Conservation (phyloP, 192 early-diverging fungal species). For the Entomortierella beljakovae region DNA sequence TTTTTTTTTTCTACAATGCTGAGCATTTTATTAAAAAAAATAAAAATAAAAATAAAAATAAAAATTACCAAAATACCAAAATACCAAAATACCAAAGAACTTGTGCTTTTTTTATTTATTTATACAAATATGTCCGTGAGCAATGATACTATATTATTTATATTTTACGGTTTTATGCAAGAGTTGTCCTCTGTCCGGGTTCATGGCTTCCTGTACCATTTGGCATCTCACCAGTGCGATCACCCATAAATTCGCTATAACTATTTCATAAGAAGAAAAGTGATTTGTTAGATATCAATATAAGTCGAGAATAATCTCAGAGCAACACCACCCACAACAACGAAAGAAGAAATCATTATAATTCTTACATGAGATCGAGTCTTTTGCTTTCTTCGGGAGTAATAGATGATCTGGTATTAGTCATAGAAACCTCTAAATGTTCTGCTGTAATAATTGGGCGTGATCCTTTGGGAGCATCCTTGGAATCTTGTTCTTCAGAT, state of each 20-base stretch:
- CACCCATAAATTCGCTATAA: conserved; percentile 69
- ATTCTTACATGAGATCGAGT: conserved; percentile 63
- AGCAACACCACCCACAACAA: too few relatives aligned
- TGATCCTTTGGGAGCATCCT: conserved; percentile 32
- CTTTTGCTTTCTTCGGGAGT: conserved; percentile 64
- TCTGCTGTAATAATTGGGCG: conserved; percentile 45
- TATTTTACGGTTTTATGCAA: conserved; percentile 30
- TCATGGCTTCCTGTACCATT: conserved; percentile 59
- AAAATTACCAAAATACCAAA: too few relatives aligned
- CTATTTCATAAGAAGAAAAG: conserved; percentile 13
- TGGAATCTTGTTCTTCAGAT: conserved; percentile 3
- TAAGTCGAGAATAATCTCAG: neutral
- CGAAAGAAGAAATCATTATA: neutral
- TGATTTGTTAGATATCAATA: neutral
- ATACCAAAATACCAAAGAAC: neutral
- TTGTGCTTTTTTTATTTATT: neutral
- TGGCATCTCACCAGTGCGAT: conserved; percentile 69
- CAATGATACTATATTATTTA: too few relatives aligned
- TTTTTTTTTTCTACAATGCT: neutral
- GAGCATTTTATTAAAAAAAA: neutral
- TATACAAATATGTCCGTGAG: too few relatives aligned
- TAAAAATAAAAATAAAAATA: neutral
- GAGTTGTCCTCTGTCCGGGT: conserved; percentile 54
- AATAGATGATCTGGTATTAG: conserved; percentile 72
- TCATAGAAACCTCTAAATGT: conserved; percentile 70